Conservation (phyloP, 306 rosid species). For the Trifolium repens region DNA sequence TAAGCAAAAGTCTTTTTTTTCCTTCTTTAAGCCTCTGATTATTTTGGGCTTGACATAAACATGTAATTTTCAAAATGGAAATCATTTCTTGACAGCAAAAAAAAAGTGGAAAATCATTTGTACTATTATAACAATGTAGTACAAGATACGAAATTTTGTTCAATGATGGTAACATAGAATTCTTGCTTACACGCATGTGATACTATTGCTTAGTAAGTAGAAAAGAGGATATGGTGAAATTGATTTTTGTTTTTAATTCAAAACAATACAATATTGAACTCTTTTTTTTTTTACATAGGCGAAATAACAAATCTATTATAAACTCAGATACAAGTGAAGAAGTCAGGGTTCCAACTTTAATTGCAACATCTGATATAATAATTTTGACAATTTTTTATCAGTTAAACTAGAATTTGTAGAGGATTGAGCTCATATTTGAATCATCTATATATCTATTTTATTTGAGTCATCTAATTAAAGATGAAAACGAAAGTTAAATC, state of each 20-base stretch:
- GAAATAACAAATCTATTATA: too few species aligned
- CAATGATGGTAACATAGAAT: slow-evolving; percentile 20
- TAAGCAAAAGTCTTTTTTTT: background rate
- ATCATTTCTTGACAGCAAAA: background rate
- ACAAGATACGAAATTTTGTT: background rate
- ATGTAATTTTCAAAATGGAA: background rate
- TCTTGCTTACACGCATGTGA: slow-evolving; percentile 40
- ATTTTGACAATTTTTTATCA: too few species aligned
- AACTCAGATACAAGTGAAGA: too few species aligned
- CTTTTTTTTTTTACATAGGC: too few species aligned
- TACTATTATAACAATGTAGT: background rate
- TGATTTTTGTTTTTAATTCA: slow-evolving; percentile 10
- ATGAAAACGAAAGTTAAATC: slow-evolving; percentile 31
- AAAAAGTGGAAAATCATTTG: background rate
- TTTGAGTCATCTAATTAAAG: slow-evolving; percentile 2
- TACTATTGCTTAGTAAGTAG: background rate
- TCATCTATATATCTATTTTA: slow-evolving; percentile 3
- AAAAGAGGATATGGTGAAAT: slow-evolving; percentile 17
- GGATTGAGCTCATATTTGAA: background rate
- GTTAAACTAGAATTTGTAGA: too few species aligned
- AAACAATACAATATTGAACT: slow-evolving; percentile 12
- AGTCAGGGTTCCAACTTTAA: too few species aligned
- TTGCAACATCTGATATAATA: too few species aligned
- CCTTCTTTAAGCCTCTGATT: too few species aligned
- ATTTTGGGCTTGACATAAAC: background rate